These are phyloP conservation scores for Globisporangium apiculatum DNA, from an alignment of 352 stramenopile species.

Conservation along the genomic window DNA sequence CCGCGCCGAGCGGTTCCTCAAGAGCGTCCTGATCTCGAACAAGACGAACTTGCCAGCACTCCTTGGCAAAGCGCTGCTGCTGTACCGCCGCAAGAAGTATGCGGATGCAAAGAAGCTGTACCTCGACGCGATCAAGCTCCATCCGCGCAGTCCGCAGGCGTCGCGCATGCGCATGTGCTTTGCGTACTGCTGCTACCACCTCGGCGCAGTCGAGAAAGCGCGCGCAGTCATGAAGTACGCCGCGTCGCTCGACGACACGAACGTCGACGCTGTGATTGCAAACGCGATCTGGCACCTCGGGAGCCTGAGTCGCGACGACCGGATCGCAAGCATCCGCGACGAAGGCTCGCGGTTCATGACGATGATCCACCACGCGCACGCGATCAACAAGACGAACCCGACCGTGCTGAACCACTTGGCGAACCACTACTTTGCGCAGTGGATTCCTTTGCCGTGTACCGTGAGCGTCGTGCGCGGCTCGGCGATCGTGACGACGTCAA, in stretches of 20 bases:
- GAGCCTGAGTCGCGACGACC: conserved; percentile 69
- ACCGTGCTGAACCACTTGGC: conserved; percentile 96
- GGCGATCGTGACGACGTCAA: conserved; percentile 75
- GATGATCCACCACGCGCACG: conserved; percentile 88
- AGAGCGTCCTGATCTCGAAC: conserved; percentile 87
- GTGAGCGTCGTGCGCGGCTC: conserved; percentile 84
- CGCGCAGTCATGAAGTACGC: conserved; percentile 82
- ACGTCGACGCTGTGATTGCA: conserved; percentile 93
- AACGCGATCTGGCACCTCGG: conserved; percentile 90
- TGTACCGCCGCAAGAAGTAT: conserved; percentile 87
- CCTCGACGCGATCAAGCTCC: conserved; percentile 91
- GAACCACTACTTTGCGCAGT: conserved; percentile 98
- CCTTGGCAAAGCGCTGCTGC: conserved; percentile 76
- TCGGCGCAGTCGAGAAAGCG: conserved; percentile 87
- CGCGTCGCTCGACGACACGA: conserved; percentile 80
- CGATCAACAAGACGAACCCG: conserved; percentile 83
- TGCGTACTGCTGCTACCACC: conserved; percentile 94
- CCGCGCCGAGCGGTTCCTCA: conserved; percentile 86
- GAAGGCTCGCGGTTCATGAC: conserved; percentile 89
- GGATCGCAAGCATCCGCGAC: conserved; percentile 68
- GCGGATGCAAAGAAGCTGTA: conserved; percentile 91
- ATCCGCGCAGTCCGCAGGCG: conserved; percentile 86
- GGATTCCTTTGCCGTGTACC: conserved; percentile 88
- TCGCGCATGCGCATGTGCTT: conserved; percentile 93
- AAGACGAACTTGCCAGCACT: conserved; percentile 85